Base-by-base conservation (phyloP, 306 rosid species). In the Vigna radiata region DNA sequence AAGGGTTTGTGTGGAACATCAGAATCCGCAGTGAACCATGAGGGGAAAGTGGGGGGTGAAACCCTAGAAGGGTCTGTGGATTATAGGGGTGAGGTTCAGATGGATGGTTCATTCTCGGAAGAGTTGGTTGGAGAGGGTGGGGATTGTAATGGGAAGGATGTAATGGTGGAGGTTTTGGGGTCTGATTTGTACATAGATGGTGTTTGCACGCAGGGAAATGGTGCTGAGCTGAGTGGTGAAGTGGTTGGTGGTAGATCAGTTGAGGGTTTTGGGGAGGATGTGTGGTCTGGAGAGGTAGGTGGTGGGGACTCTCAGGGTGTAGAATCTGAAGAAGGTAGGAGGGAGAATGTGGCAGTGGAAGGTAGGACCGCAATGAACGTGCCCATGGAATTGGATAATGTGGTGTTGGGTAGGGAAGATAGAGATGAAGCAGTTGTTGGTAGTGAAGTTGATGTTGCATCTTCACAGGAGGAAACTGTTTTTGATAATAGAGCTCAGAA, bases 181-280 rank as follows among this genome's bases (percentile, higher is more conserved):
- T 83, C 96, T 61, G 89, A 86, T 83, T 85, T 93, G 78, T 93
- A 85, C 82, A 88, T 89, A 81, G 96, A 92, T 79, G 97, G 94
- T 58, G 96, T 93, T 74, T 90, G 92, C 73, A 83, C 90, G n/a
- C 82, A 77, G 72, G 87, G 73, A 36, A 68, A 58, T 53, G 77
- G 56, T 56, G 70, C 72, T 43, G 83, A 68, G 85, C 14, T 66
- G 27, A 62, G 56, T 14, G 85, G 63, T 23, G 91, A 75, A 80
- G 83, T 54, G 52, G 85, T 66, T 54, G 76, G 59, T 6, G 76
- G 50, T 33, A 86, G 16, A 47, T 31, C 68, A 19, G 79, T 43
- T 6, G 89, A 84, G 61, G 83, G 46, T 60, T 77, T 70, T 44
- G 77, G 27, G 70, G 43, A 78, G 69, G 88, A 68, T 79, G 79